Evolutionary conservation across 208 protist genomes (phyloP), one percentile per base, ranked within the genome.

Genomic region (Blastocrithidia nonstop): DNA sequence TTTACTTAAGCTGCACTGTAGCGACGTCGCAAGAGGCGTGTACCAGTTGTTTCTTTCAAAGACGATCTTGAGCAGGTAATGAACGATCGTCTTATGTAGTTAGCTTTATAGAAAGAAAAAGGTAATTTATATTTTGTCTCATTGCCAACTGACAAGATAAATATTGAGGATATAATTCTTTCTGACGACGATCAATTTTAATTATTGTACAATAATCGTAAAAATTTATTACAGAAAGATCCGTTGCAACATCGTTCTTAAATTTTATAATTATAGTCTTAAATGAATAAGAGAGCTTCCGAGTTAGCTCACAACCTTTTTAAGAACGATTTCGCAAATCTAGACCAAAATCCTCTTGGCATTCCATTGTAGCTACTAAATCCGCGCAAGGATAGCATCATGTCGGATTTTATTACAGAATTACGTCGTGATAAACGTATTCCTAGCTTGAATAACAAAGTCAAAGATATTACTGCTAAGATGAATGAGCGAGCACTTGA

Each of bases 1-100:
- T 86, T 90, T 45, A 66, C 63, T 29, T 60, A 65, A 21, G 49
- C 61, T 3, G 77, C 71, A 9, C 70, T 63, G 38, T 40, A 78
- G 45, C 32, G 49, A 0, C 82, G 82, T 15, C 23, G 35, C 24
- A 42, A 45, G 36, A 67, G 67, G 58, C 57, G 65, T 7, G 28
- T 65, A 1, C 46, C 48, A 0, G 54, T 33, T 22, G 58, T 55
- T 9, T 22, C 29, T 16, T 66, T 53, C 29, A 78, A 66, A 46
- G 71, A 82, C 33, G 50, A 68, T 13, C 16, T 66, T 32, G 54
- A 76, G 35, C 21, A 65, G n/a, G 28, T 28, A 2, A 60, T 83
- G 41, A 70, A 78, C 58, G 49, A 47, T 36, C 37, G 61, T 36
- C 58, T 58, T 19, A 40, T 47, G 19, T 68, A 57, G 9, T 9